Evolutionary conservation across 768 basidiomycete species (phyloP).

Genomic region (Lactarius hatsudake): DNA sequence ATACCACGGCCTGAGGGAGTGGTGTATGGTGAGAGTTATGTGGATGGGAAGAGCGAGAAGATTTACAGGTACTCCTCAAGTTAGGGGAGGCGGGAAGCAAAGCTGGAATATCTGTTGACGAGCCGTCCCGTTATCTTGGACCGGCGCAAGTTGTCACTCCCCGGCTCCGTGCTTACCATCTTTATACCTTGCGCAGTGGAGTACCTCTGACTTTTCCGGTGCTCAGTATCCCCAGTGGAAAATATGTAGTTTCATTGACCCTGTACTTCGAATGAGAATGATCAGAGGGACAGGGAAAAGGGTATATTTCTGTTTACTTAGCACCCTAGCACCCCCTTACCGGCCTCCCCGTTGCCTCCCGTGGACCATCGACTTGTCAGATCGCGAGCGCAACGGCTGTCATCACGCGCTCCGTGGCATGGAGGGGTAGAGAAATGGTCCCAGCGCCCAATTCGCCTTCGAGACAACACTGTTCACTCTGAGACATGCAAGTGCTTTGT

Average conservation of each 20-base stretch:
- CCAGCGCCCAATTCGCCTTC: neutral
- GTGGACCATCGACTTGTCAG: neutral
- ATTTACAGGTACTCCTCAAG: too few relatives aligned
- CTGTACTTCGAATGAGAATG: neutral
- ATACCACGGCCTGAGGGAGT: neutral
- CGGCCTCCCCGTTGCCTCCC: too few relatives aligned
- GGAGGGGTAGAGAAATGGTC: neutral
- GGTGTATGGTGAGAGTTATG: conserved; percentile 2
- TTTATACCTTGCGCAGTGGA: neutral
- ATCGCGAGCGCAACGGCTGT: too few relatives aligned
- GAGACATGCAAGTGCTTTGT: neutral
- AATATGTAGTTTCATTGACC: neutral
- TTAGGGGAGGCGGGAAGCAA: too few relatives aligned
- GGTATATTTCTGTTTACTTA: neutral
- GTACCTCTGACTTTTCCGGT: too few relatives aligned
- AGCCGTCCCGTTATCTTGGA: neutral
- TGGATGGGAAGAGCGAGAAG: conserved; percentile 1
- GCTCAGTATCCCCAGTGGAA: too few relatives aligned
- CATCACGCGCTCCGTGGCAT: neutral
- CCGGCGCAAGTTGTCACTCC: neutral
- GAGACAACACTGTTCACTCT: too few relatives aligned
- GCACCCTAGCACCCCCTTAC: too few relatives aligned
- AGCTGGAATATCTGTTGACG: too few relatives aligned
- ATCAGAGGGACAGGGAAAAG: neutral
- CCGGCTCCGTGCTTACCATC: too few relatives aligned